Percentiles rank a stretch among this genome's conserved stretches.
phyloP scores from a whole-genome alignment of 2,329 filamentous ascomycete species.

The Camillea tinctor region DNA sequence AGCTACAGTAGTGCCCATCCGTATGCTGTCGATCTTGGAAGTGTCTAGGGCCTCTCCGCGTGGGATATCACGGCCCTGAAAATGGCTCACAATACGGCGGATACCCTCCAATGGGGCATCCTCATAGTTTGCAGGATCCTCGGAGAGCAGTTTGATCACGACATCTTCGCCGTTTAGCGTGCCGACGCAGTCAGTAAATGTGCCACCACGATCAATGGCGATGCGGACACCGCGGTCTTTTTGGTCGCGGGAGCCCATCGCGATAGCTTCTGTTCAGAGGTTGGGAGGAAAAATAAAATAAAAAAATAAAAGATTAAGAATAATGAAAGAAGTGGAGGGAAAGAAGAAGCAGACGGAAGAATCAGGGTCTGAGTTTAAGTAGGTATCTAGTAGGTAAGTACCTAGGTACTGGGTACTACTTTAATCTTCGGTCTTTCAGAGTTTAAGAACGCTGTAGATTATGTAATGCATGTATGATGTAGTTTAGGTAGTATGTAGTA shows the following conservation, averaged over 20 bases:
- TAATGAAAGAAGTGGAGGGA: too few species aligned
- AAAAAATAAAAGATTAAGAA: background rate
- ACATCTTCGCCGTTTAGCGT: slow-evolving; percentile 76
- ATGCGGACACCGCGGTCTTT: slow-evolving; percentile 65
- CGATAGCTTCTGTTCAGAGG: slow-evolving; percentile 3
- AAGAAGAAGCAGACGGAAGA: too few species aligned
- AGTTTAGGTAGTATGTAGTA: too few species aligned
- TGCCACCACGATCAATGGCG: slow-evolving; percentile 78
- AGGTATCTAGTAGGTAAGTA: too few species aligned
- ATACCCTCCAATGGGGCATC: slow-evolving; percentile 93
- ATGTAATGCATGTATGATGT: too few species aligned
- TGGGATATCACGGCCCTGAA: slow-evolving; percentile 72
- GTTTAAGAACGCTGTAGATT: too few species aligned
- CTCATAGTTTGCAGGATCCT: slow-evolving; percentile 85
- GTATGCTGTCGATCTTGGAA: slow-evolving; percentile 80
- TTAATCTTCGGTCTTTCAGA: too few species aligned
- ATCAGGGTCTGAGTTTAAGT: too few species aligned
- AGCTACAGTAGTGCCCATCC: slow-evolving; percentile 94
- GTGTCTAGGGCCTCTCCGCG: slow-evolving; percentile 80
- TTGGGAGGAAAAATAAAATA: background rate
- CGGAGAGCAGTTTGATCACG: slow-evolving; percentile 84
- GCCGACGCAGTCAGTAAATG: slow-evolving; percentile 90
- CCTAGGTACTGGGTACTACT: too few species aligned
- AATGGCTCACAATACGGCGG: slow-evolving; percentile 77
- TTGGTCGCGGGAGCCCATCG: slow-evolving; percentile 35